Evolutionary conservation across 148 eudicot genomes (phyloP).

Genomic region (Cornus kousa): DNA sequence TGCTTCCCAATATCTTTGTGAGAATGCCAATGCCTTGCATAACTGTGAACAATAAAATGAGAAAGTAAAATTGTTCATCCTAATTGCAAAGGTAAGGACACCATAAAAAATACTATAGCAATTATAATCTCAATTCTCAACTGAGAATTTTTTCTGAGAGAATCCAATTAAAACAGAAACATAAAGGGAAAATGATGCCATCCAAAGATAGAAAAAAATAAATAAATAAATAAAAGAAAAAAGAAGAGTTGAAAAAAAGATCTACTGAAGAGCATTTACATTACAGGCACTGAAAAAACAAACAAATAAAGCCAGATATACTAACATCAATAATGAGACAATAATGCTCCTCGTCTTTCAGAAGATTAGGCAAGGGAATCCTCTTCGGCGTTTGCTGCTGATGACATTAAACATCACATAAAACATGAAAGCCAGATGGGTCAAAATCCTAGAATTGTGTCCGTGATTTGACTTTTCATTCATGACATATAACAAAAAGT

Average conservation of each 20-base stretch:
- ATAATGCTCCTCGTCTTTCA: constrained; percentile 73
- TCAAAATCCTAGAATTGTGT: background rate
- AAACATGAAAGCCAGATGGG: constrained; percentile 3
- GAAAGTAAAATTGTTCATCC: constrained; percentile 5
- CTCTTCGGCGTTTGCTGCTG: constrained; percentile 56
- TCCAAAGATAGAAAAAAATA: background rate
- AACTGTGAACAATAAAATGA: constrained; percentile 39
- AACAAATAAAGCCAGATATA: constrained; percentile 15
- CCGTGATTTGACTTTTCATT: background rate
- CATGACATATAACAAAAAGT: background rate
- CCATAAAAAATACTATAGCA: constrained; percentile 1
- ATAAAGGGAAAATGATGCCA: background rate
- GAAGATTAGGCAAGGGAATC: constrained; percentile 76
- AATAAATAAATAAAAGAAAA: background rate
- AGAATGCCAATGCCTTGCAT: constrained; percentile 62
- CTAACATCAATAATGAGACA: constrained; percentile 77
- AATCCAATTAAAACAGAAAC: no score
- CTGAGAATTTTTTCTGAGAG: no score
- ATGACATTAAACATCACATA: constrained; percentile 9
- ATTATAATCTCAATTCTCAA: background rate
- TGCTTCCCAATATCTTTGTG: constrained; percentile 75
- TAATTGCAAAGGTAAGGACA: constrained; percentile 1
- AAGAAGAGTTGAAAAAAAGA: background rate
- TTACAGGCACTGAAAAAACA: no score
- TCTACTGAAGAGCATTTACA: background rate